Evolutionary conservation across 1,284 basidiomycete genomes (phyloP), one percentile per base, ranked within the genome.

Genomic region (Marasmius oreades): DNA sequence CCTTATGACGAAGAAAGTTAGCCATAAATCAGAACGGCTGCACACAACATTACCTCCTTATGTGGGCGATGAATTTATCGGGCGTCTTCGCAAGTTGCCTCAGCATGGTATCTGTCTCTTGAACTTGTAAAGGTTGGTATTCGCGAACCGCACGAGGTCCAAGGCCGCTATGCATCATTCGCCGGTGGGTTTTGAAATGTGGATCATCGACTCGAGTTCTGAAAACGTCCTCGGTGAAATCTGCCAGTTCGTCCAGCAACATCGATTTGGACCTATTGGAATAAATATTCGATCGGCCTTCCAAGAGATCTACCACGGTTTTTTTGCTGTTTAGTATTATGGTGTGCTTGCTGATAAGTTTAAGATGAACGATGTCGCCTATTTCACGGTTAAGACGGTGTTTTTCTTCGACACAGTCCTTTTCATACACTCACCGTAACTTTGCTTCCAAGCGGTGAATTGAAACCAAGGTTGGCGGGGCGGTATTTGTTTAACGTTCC

Each of bases 271-370:
- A 70, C 23, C 73, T 62, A 48, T 72, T 68, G 28, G 70, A 70
- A 55, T 72, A 72, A n/a, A 70, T 67, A 5, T 57, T 48, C 1
- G 73, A 70, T 6, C 69, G 66, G 4, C 57, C 52, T 22, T 73
- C 70, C 22, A 76, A 56, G 5, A 75, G 64, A 28, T 71, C 70
- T 12, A 61, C 51, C 2, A 64, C 68, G 7, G 63, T 64, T 52
- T 69, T 64, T 4, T 57, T 57, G n/a, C 66, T 64, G 60, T 72
- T 73, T 23, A 76, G 55, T 10, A 74, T 57, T 28, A 74, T 64
- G 16, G 63, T 67, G n/a, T 62, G 56, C 26, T 64, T 61, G 44
- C 60, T 59, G 46, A 66, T 64, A 20, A 64, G 55, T 20, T 62
- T 60, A 18, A 70, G 56, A 47, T 63, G 65, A 22, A 69, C 44